These are phyloP conservation scores for Nitzschia inconspicua DNA, from an alignment of 108 stramenopile species.

Conservation along the genomic window DNA sequence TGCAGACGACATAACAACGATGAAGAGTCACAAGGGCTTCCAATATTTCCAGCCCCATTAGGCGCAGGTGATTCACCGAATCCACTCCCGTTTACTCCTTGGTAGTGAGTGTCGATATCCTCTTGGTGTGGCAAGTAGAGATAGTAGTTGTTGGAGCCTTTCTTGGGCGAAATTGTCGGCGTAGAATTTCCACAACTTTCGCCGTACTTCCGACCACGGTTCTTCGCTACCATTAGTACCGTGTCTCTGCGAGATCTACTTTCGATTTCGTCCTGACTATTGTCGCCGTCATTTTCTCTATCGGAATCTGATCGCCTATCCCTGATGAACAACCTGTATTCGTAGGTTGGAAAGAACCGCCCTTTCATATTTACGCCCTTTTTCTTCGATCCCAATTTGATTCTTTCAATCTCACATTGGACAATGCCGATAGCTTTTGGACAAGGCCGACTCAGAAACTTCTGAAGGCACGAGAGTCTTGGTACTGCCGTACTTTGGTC, in stretches of 20 bases:
- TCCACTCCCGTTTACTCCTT: conserved; percentile 32
- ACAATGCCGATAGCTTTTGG: conserved; percentile 79
- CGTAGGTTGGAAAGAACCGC: conserved; percentile 76
- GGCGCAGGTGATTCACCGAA: neutral
- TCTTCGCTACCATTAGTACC: conserved; percentile 71
- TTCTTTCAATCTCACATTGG: conserved; percentile 83
- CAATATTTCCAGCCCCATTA: conserved; percentile 13
- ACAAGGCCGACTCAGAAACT: conserved; percentile 71
- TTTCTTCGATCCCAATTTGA: conserved; percentile 49
- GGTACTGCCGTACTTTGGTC: conserved; percentile 75
- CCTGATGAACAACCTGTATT: conserved; percentile 80
- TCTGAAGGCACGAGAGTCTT: conserved; percentile 48
- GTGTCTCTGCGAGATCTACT: conserved; percentile 50
- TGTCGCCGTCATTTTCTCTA: conserved; percentile 8
- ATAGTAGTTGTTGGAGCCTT: conserved; percentile 75
- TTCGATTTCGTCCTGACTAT: neutral
- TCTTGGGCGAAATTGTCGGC: conserved; percentile 30
- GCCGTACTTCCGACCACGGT: conserved; percentile 44
- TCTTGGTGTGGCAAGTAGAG: conserved; percentile 62
- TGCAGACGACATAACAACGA: conserved; percentile 62
- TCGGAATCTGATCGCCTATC: conserved; percentile 35
- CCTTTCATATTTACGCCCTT: conserved; percentile 66
- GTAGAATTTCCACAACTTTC: conserved; percentile 6
- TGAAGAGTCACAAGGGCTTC: neutral
- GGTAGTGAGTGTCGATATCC: conserved; percentile 64